Base-by-base conservation (phyloP, 495 filamentous ascomycete genomes). In the Hyaloscypha variabilis region DNA sequence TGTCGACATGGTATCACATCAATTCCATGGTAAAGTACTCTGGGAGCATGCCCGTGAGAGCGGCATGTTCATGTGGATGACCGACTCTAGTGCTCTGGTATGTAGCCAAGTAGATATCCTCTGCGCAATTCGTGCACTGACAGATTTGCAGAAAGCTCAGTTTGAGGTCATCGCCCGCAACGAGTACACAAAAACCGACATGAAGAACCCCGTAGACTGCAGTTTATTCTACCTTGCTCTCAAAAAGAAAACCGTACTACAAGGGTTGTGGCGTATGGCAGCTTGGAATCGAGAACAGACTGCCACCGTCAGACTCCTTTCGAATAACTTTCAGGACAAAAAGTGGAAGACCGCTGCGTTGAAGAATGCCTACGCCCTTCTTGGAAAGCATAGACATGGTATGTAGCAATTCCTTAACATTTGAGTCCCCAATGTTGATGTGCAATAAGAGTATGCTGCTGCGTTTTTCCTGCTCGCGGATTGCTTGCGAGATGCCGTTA, bases 281-380 rank as follows among this genome's bases (percentile, higher is more conserved):
- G 83, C 81, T 42, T 95, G 95, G 93, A 88, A 95, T 71, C 84
- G 83, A 57, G 95, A 99, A 74, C 96, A 97, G 76, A 77, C 69
- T 10, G 84, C 88, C 0, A 99, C 95, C 10, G 84, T 85, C 57
- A 84, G 80, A 60, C 80, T 99, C 26, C 77, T 99, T 21, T 83
- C 88, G 8, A 96, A 97, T 68, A 91, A 97, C 74, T 99, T 99
- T 77, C 80, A 85, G 5, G 90, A 96, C 62, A 79, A 84, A 13
- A 87, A 91, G 67, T 97, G 95, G 93, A 90, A 86, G 77, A 97
- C 91, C 2, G 88, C 92, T 3, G 95, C 96, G 13, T 75, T 96
- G 63, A 99, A 99, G 77, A 99, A 99, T 72, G 95, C 95, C 2
- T 99, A 96, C 76, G 94, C 94, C n/a, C 74, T 99, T 63, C 88